Conservation (phyloP, 2,329 filamentous ascomycete species). For the Neonectria magnoliae region DNA sequence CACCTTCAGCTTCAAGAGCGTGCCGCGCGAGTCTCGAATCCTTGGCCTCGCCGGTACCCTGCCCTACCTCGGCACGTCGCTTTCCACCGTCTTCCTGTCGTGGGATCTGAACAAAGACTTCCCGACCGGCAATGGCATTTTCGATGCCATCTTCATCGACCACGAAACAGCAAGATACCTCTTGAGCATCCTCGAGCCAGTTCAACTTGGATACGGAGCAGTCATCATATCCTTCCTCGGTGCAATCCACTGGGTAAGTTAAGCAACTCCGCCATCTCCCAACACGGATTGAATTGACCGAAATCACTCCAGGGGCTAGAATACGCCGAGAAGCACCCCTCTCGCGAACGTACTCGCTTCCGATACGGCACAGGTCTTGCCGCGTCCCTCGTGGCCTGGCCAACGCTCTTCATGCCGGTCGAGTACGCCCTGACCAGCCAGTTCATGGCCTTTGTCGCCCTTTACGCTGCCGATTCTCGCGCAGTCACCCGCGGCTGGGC, state of each 20-base stretch:
- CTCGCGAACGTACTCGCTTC: constrained; percentile 71
- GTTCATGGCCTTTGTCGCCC: constrained; percentile 83
- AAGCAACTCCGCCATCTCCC: constrained; percentile 14
- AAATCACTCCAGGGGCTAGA: constrained; percentile 70
- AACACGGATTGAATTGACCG: constrained; percentile 11
- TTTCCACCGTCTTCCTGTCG: constrained; percentile 82
- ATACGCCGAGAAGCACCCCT: constrained; percentile 76
- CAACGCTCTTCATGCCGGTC: constrained; percentile 83
- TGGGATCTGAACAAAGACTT: constrained; percentile 80
- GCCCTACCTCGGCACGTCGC: constrained; percentile 85
- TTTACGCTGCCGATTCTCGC: constrained; percentile 86
- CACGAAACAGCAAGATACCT: constrained; percentile 77
- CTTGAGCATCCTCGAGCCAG: constrained; percentile 80
- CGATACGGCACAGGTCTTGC: constrained; percentile 87
- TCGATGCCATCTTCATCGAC: constrained; percentile 65
- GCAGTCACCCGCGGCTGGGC: constrained; percentile 80
- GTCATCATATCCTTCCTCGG: constrained; percentile 94
- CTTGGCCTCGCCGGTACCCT: constrained; percentile 82
- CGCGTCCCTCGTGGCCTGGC: constrained; percentile 86
- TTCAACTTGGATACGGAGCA: constrained; percentile 92
- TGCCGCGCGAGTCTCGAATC: constrained; percentile 74
- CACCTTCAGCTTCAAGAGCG: constrained; percentile 71
- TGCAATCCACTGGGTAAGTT: constrained; percentile 87
- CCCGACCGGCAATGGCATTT: constrained; percentile 67
- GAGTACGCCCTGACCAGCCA: constrained; percentile 88